Base-by-base conservation (phyloP, 1,284 basidiomycete genomes). In the Trichosporon asahii region DNA sequence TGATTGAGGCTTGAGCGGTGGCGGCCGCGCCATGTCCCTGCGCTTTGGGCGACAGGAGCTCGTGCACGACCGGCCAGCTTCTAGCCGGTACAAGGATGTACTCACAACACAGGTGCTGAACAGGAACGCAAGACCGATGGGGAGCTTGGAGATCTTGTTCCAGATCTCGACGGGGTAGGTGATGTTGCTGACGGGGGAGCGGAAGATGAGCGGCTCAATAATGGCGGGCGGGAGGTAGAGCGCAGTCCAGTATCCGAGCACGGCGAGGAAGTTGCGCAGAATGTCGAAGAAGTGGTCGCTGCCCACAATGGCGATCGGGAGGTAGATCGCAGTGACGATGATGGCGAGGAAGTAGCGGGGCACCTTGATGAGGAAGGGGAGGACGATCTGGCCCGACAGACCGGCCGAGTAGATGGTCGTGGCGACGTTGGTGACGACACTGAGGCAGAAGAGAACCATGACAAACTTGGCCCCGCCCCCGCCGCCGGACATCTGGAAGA, bases 331-430 rank as follows among this genome's bases (percentile, higher is more conserved):
- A 0, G 90, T 91, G 0, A 90, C 90, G 55, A 94, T 79, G 21
- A 96, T 78, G 0, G 94, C 92, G 80, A 96, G 93, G 61, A 94
- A 85, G 80, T 94, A 96, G 77, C 95, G 86, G 0, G 95, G 95
- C 14, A 97, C 88, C 67, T 74, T 73, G 37, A 82, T 74, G 29
- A 84, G 76, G 76, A 80, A 87, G 0, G 94, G 93, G 18, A 93
- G 82, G 75, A 91, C 88, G 6, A 93, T 87, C 79, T 95, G 93
- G 71, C 93, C 87, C 76, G 89, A 91, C 70, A 95, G 86, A n/a
- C 91, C 89, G 70, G 92, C 88, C 61, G 90, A 91, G 81, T 96
- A 95, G 75, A 94, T 89, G 9, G 85, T 92, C 4, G 90, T 88
- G 4, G 92, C 91, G 69, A 94, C 91, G 84, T 96, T 97, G 2